Conservation (phyloP, 176 grass and related monocot genomes). For the Hordeum vulgare region DNA sequence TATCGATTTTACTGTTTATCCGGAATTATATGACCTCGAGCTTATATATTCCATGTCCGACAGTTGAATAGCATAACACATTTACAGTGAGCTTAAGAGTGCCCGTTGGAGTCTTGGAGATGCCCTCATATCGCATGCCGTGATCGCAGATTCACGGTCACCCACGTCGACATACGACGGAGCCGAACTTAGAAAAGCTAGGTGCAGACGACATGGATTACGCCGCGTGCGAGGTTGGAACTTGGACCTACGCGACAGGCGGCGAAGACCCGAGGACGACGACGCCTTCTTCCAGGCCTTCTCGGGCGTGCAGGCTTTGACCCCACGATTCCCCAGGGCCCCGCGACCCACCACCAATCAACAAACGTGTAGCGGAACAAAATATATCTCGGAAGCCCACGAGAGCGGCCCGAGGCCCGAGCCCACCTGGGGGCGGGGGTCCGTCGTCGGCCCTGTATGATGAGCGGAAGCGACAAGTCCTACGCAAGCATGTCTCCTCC, state of each 20-base stretch:
- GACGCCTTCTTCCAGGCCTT: constrained; percentile 29
- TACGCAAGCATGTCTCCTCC: no score
- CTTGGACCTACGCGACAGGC: constrained; percentile 9
- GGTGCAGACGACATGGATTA: neutral
- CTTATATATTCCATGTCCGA: no score
- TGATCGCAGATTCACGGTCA: neutral
- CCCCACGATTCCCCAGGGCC: constrained; percentile 18
- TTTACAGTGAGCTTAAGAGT: no score
- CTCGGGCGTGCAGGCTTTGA: constrained; percentile 42
- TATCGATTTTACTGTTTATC: no score
- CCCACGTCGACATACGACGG: neutral
- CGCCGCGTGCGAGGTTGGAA: constrained; percentile 23
- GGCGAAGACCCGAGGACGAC: neutral
- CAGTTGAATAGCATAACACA: no score
- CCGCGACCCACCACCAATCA: neutral
- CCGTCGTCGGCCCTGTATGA: no score
- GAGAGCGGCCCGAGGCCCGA: neutral
- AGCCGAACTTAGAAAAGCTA: neutral
- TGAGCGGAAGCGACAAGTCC: no score
- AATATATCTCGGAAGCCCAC: neutral
- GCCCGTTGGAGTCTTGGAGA: no score
- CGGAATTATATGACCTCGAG: no score
- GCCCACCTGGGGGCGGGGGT: constrained; percentile 6
- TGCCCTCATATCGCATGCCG: no score
- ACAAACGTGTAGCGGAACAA: neutral